These are phyloP conservation scores for Ceratocystis albifundus DNA, from an alignment of 2,329 filamentous ascomycete genomes.

Conservation along the genomic window DNA sequence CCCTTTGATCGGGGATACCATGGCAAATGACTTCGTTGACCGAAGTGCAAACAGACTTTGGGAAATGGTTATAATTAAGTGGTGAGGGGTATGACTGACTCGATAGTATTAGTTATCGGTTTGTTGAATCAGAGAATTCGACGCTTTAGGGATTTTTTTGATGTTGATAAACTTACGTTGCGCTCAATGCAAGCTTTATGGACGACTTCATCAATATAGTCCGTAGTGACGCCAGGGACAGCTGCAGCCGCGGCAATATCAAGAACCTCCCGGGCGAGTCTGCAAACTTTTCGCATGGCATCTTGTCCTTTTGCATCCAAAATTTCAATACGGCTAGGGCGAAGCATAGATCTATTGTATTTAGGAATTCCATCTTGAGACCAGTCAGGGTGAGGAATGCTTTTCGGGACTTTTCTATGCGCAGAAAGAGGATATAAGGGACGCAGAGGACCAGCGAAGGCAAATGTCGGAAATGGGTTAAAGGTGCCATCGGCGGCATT, in stretches of 20 bases:
- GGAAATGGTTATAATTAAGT: conserved; percentile 90
- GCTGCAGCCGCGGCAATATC: conserved; percentile 78
- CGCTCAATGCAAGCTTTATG: conserved; percentile 91
- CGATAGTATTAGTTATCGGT: conserved; percentile 16
- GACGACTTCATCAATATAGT: conserved; percentile 87
- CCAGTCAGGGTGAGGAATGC: conserved; percentile 79
- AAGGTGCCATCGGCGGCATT: conserved; percentile 79
- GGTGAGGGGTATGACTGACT: conserved; percentile 85
- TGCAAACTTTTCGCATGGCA: conserved; percentile 86
- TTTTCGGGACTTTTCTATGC: conserved; percentile 60
- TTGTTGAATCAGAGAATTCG: background rate
- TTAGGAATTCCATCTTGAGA: conserved; percentile 67
- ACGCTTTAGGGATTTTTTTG: background rate
- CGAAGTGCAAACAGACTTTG: conserved; percentile 95
- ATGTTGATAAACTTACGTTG: conserved; percentile 51
- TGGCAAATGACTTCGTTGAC: conserved; percentile 97
- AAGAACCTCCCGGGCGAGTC: conserved; percentile 75
- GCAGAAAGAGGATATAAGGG: conserved; percentile 78
- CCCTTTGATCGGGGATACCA: conserved; percentile 85
- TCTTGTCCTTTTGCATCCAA: conserved; percentile 70
- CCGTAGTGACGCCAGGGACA: conserved; percentile 87
- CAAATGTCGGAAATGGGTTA: conserved; percentile 85
- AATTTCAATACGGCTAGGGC: conserved; percentile 70
- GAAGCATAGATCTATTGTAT: conserved; percentile 48
- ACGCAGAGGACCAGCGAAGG: conserved; percentile 68